Evolutionary conservation across 2,329 filamentous ascomycete genomes (phyloP).

Genomic region (Saccharata proteae): DNA sequence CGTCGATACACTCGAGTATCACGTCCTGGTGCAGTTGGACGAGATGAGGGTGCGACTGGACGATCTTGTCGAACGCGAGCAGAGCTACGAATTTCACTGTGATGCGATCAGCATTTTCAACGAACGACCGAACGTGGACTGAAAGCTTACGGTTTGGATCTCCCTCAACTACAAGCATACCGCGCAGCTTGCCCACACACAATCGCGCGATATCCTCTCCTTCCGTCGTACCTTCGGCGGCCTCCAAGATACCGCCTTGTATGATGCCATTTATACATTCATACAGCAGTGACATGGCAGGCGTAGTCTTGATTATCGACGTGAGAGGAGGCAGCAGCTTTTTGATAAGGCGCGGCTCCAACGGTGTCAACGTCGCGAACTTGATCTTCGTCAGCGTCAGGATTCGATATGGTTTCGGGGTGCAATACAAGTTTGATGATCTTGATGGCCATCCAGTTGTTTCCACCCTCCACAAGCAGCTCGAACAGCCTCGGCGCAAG

Average conservation of each 20-base stretch:
- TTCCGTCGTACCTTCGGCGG: slow-evolving; percentile 64
- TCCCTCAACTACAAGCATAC: slow-evolving; percentile 86
- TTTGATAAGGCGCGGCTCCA: slow-evolving; percentile 82
- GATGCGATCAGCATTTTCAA: slow-evolving; percentile 1
- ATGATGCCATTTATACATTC: slow-evolving; percentile 99
- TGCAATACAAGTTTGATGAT: slow-evolving; percentile 78
- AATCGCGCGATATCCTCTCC: slow-evolving; percentile 85
- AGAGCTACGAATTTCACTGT: slow-evolving; percentile 94
- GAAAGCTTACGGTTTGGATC: slow-evolving; percentile 72
- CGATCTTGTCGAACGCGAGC: slow-evolving; percentile 91
- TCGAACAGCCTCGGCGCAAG: slow-evolving; percentile 87
- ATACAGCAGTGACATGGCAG: slow-evolving; percentile 95
- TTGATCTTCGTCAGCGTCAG: slow-evolving; percentile 26
- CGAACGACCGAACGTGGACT: not conserved
- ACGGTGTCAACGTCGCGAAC: slow-evolving; percentile 88
- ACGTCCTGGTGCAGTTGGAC: slow-evolving; percentile 92
- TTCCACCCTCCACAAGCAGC: slow-evolving; percentile 77
- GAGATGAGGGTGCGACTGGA: slow-evolving; percentile 72
- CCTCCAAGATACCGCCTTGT: slow-evolving; percentile 84
- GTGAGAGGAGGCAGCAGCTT: slow-evolving; percentile 86
- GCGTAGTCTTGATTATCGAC: slow-evolving; percentile 84
- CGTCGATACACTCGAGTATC: slow-evolving; percentile 91
- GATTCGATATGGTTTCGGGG: not conserved
- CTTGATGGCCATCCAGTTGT: slow-evolving; percentile 99
- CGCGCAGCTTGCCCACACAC: slow-evolving; percentile 83